Evolutionary conservation across 768 basidiomycete species (phyloP), one percentile per base, ranked within the genome.

Genomic region (Boletus eberwhitei): DNA sequence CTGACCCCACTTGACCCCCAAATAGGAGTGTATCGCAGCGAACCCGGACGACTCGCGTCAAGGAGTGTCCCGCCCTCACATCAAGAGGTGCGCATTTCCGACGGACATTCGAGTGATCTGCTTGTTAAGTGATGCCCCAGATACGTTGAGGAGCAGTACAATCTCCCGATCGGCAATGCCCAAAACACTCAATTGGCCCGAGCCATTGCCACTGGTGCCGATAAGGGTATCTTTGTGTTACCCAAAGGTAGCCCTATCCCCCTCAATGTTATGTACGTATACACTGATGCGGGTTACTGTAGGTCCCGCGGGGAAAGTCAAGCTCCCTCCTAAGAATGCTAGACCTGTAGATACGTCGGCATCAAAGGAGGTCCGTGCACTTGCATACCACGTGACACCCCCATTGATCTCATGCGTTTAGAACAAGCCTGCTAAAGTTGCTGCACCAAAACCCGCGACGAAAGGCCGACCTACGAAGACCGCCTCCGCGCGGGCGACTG

Each of bases 31-130:
- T 64, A 90, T 96, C 71, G 72, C 79, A 57, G 78, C 75, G 51
- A 74, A 85, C 71, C 80, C 80, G 8, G 90, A 92, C 32, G 90
- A 92, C 59, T 82, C 87, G 53, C 88, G 92, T 54, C 70, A 70
- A 53, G 93, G 93, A 63, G 93, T 95, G 58, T 95, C 92, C 61
- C 86, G 95, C 45, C 90, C 86, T 51, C 82, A 86, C 65, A 94
- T 97, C 77, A 97, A 97, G 85, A 96, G 91, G 89, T 95, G 59
- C 62, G 81, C 77, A 55, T 63, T 45, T 51, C 41, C 38, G 40
- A 26, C 34, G 58, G 51, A 52, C 57, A 45, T 24, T 21, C 47
- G 48, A 35, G 29, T 46, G 53, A 54, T 57, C 52, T 47, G 9
- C 57, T 53, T 54, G 59, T 58, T 67, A 38, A 65, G 54, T 58